Percentiles rank a stretch among this genome's conserved stretches.
These are phyloP conservation scores for Cicer chorassanicum DNA, from an alignment of 306 rosid genomes.

Conservation along the genomic window DNA sequence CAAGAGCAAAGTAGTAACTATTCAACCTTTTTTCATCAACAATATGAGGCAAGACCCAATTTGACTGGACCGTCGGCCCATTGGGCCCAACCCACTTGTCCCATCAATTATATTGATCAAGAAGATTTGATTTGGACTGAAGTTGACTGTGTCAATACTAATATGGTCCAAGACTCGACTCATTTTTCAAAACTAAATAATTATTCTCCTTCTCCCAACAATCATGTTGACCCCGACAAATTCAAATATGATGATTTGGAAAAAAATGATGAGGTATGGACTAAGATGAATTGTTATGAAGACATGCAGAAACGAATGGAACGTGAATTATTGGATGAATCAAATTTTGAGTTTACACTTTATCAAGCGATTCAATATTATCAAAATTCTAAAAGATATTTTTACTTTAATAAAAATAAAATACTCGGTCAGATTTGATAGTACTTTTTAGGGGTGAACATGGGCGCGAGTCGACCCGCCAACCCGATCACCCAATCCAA, in stretches of 20 bases:
- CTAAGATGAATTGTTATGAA: constrained; percentile 16
- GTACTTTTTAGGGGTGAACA: too few relatives aligned
- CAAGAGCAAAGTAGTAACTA: constrained; percentile 14
- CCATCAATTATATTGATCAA: too few relatives aligned
- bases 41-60: not conserved
- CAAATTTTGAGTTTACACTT: constrained; percentile 28
- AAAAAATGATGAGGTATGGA: not conserved
- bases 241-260: constrained; percentile 6
- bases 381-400: not conserved
- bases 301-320: not conserved
- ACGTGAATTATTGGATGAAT: constrained; percentile 7
- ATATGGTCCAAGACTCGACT: not conserved
- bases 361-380: constrained; percentile 23
- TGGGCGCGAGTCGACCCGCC: too few relatives aligned
- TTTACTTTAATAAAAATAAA: too few relatives aligned
- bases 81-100: not conserved
- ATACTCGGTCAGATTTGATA: too few relatives aligned
- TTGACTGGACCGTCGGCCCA: not conserved
- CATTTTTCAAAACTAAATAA: constrained; percentile 16
- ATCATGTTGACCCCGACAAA: not conserved
- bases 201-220: constrained; percentile 15
- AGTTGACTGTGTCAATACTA: not conserved
- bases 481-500: too few relatives aligned
- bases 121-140: not conserved
- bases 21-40: constrained; percentile 1